Evolutionary conservation across 2,329 filamentous ascomycete genomes (phyloP), one percentile per base, ranked within the genome.

Genomic region (Nemania diffusa): DNA sequence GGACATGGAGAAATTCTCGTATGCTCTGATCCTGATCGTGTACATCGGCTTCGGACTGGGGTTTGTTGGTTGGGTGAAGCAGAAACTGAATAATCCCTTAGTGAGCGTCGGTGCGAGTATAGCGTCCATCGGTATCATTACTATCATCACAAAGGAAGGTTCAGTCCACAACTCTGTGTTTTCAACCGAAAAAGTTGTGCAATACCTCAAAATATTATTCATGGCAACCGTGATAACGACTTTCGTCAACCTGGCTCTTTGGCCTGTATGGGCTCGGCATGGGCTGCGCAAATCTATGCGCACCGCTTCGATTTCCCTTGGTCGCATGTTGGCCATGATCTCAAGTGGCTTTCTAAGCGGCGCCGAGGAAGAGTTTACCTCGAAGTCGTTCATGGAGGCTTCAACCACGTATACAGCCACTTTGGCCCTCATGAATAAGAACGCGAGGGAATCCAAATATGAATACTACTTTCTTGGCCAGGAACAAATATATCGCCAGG

Each of bases 21-120:
- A 97, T 80, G 87, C 86, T 1, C 82, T 97, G 52, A 91, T 97
- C 27, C 83, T 97, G 46, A 80, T 96, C 44, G 81, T 97, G 5
- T 97, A 97, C 75, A 91, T 94, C 69, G 94, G 94, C 24, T 93
- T 91, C 26, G 94, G 93, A 0, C 83, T 98, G 57, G 95, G 95
- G 0, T 91, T 97, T 71, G 86, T 97, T 29, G 94, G 92, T 50
- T 97, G 93, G 93, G 88, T 91, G 62, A 97, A 97, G 80, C 92
- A 95, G 76, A 90, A 84, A 73, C 84, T 93, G 67, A 92, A 91
- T 67, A 90, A 92, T 73, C 92, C 93, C 6, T 81, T 96, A 62
- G 92, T 96, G 70, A 94, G 94, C 75, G 91, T 95, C 40, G 92
- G 91, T 55, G 93, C 92, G 72, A 97, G 94, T 34, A 84, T 97